Evolutionary conservation across 495 filamentous ascomycete genomes (phyloP), one percentile per base, ranked within the genome.

Genomic region (Talaromyces proteolyticus): DNA sequence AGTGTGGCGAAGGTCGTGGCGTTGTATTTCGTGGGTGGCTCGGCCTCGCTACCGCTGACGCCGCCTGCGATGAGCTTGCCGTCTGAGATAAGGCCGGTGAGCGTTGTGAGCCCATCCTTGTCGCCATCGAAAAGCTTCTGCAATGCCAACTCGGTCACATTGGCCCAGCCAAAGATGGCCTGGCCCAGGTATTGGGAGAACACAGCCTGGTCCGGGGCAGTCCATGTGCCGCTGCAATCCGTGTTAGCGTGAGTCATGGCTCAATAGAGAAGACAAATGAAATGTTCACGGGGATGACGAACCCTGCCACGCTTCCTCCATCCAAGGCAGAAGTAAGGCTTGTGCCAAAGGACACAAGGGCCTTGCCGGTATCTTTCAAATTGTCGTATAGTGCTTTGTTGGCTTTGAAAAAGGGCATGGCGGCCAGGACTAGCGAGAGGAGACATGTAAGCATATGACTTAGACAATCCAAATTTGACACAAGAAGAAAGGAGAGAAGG

Each of bases 11-110:
- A 24, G 20, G 4, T 40, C 5, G 44, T 44, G 37, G 39, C 26
- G 23, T n/a, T 23, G 24, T 19, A 10, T 20, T 29, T 16, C 26
- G 12, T 6, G 26, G 26, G 26, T 29, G 12, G 26, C 26, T 29
- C 26, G 12, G 26, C 26, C 26, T 5, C 26, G 26, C 26, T 29
- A 12, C 26, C 26, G 26, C 12, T 5, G 26, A 29, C 41, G 18
- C 23, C 18, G 38, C 63, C 61, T 19, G 52, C 44, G 40, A 65
- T 55, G 42, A 68, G 54, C 39, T 64, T 52, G 16, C 65, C 65
- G 43, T 62, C 49, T 4, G 56, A 20, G 5, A 66, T 61, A n/a
- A 52, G 18, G 3, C 39, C 44, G 16, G 19, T 25, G 17, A 65
- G 55, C 6, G 47, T 29, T 1, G 53, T 23, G 8, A 62, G n/a